These are phyloP conservation scores for Coprinopsis cinerea DNA, from an alignment of 768 basidiomycete genomes.

Conservation along the genomic window DNA sequence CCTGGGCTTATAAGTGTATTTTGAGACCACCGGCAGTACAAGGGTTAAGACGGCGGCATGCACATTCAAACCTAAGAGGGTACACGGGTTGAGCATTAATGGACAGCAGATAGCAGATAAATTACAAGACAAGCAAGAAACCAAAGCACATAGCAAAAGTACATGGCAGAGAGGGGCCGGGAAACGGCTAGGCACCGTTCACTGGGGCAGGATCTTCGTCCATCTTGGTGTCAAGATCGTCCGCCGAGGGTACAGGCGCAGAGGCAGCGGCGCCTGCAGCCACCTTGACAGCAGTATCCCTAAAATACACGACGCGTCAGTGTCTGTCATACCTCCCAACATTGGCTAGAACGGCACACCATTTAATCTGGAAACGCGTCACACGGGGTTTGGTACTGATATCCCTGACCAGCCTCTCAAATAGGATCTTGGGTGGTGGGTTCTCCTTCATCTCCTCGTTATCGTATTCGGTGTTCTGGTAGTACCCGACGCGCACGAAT, in stretches of 20 bases:
- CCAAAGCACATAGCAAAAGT: slow-evolving; percentile 3
- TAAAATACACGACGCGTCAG: slow-evolving; percentile 20
- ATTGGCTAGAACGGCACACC: slow-evolving; percentile 39
- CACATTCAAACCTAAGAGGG: no score
- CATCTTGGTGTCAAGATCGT: slow-evolving; percentile 47
- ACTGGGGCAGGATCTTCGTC: slow-evolving; percentile 17
- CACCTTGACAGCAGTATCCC: slow-evolving; percentile 57
- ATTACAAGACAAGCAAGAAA: slow-evolving; percentile 5
- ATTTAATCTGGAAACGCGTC: slow-evolving; percentile 87
- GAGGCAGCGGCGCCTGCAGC: slow-evolving; percentile 62
- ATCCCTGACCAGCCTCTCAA: slow-evolving; percentile 79
- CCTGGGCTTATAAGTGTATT: no score
- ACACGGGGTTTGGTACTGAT: slow-evolving; percentile 91
- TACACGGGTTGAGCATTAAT: no score
- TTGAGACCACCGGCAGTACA: no score
- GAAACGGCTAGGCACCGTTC: not conserved
- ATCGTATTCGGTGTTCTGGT: slow-evolving; percentile 98
- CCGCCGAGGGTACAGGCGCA: slow-evolving; percentile 68
- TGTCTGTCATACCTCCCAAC: no score
- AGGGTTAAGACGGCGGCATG: no score
- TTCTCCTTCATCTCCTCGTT: slow-evolving; percentile 84
- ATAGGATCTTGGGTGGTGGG: slow-evolving; percentile 62
- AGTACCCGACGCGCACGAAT: slow-evolving; percentile 99
- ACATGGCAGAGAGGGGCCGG: not conserved
- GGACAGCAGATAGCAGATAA: not conserved